Evolutionary conservation across 2,329 filamentous ascomycete species (phyloP).

Genomic region (Nannizzia gypsea): DNA sequence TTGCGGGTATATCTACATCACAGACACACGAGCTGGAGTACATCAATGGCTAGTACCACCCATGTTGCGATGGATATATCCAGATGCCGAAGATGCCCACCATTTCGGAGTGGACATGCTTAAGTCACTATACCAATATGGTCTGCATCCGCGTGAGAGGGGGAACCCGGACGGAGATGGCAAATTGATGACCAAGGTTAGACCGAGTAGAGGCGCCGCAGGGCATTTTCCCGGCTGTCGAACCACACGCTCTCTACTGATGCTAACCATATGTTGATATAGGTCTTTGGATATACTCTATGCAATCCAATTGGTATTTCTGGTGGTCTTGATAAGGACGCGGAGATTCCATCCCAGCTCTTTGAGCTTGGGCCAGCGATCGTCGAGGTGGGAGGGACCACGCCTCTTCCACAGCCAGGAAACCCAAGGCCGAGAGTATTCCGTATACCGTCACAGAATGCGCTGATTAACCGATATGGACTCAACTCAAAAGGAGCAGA

Average conservation of each 20-base stretch:
- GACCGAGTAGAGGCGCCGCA: background rate
- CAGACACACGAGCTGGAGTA: conserved; percentile 59
- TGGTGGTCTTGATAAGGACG: conserved; percentile 92
- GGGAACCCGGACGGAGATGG: conserved; percentile 45
- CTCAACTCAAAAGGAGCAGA: conserved; percentile 88
- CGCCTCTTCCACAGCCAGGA: conserved; percentile 72
- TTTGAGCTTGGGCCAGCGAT: conserved; percentile 75
- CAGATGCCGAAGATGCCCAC: conserved; percentile 71
- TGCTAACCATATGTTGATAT: background rate
- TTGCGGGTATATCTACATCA: conserved; percentile 55
- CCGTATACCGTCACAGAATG: conserved; percentile 68
- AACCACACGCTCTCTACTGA: background rate
- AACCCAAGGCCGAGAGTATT: conserved; percentile 85
- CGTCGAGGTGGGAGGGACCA: conserved; percentile 86
- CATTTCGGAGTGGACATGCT: conserved; percentile 61
- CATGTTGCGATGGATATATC: conserved; percentile 30
- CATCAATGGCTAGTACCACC: conserved; percentile 54
- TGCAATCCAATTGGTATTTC: conserved; percentile 86
- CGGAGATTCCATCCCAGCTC: conserved; percentile 71
- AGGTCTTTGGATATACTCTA: conserved; percentile 65
- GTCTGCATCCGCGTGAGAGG: conserved; percentile 73
- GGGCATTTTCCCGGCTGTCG: background rate
- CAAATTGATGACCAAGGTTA: conserved; percentile 42
- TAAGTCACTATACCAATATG: conserved; percentile 59
- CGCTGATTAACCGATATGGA: conserved; percentile 89